These are phyloP conservation scores for Fusarium pseudocircinatum DNA, from an alignment of 2,329 filamentous ascomycete species.

Conservation along the genomic window DNA sequence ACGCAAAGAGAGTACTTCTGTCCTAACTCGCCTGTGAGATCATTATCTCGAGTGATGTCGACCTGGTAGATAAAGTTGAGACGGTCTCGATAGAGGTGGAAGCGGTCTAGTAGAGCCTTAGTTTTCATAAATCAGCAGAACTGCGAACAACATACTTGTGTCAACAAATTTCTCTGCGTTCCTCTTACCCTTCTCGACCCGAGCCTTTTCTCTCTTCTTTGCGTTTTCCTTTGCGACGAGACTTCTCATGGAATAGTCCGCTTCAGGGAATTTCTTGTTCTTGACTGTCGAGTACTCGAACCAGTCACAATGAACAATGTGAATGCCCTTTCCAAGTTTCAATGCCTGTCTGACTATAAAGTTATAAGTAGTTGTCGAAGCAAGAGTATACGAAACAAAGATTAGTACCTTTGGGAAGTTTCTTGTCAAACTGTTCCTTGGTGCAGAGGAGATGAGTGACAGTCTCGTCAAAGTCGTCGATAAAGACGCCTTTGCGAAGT, in stretches of 20 bases:
- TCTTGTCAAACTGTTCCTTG: conserved; percentile 66
- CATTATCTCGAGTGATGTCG: conserved; percentile 64
- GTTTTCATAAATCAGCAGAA: not conserved
- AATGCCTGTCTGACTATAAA: conserved; percentile 52
- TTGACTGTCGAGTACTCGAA: conserved; percentile 57
- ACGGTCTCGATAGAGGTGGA: conserved; percentile 71
- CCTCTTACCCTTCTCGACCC: conserved; percentile 52
- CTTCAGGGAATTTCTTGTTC: conserved; percentile 46
- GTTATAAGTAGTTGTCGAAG: not conserved
- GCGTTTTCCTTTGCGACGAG: conserved; percentile 45
- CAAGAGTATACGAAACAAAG: not conserved
- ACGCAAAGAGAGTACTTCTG: conserved; percentile 71
- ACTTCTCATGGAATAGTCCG: conserved; percentile 55
- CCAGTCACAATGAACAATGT: conserved; percentile 63
- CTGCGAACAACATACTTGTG: conserved; percentile 50
- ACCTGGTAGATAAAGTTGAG: conserved; percentile 72
- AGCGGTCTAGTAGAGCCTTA: conserved; percentile 57
- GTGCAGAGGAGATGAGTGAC: conserved; percentile 81
- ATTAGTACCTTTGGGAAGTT: conserved; percentile 48
- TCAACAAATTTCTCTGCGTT: conserved; percentile 57
- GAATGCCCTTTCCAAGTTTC: conserved; percentile 46
- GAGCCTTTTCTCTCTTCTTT: conserved; percentile 45
- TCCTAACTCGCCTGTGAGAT: conserved; percentile 55
- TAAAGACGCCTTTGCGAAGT: conserved; percentile 68
- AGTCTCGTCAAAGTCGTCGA: conserved; percentile 57